Evolutionary conservation across 495 filamentous ascomycete genomes (phyloP), one percentile per base, ranked within the genome.

Genomic region (Penicillium flavigenum): DNA sequence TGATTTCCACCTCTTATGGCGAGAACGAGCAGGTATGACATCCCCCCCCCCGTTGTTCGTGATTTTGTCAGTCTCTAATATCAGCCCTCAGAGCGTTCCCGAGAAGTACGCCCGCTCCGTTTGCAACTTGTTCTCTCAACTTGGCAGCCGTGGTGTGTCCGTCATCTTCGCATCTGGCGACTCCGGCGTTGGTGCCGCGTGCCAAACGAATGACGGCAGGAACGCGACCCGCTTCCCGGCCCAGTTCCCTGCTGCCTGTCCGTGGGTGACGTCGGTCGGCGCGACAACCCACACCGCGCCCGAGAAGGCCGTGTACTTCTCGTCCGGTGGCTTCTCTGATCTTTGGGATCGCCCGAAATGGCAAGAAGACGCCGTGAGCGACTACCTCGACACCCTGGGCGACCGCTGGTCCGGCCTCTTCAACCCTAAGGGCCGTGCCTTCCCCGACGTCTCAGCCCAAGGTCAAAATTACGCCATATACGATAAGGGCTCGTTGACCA

Each of bases 1-100:
- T 88, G 12, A 82, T 96, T 57, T 86, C 88, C 36, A 91, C 85
- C 43, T 90, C 86, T 0, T 96, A 94, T 67, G 89, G 88, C 41
- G 90, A 93, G 61, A 83, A 91, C 46, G 91, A 96, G 67, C 80
- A 77, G 72, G 63, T 75, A 65, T 31, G 48, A 27, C 26, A 17
- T 12, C 7, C 31, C 4, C 10, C 34, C 12, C 12, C 34, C 26
- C 7, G 24, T 6, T 31, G 4, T 43, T 41, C 44, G 19, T 22
- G 38, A 51, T 38, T 2, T n/a, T 5, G 2, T 20, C 44, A 10
- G 17, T 43, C 41, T 7, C 54, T 63, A 62, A 58, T 42, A 43
- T n/a, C 36, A 10, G 6, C 11, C 19, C 47, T 16, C 73, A 92
- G 73, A 88, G 83, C 5, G 81, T 94, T 0, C 88, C 89, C 0